Evolutionary conservation across 139 green algal species (phyloP).

Genomic region (Chlorella sp.): DNA sequence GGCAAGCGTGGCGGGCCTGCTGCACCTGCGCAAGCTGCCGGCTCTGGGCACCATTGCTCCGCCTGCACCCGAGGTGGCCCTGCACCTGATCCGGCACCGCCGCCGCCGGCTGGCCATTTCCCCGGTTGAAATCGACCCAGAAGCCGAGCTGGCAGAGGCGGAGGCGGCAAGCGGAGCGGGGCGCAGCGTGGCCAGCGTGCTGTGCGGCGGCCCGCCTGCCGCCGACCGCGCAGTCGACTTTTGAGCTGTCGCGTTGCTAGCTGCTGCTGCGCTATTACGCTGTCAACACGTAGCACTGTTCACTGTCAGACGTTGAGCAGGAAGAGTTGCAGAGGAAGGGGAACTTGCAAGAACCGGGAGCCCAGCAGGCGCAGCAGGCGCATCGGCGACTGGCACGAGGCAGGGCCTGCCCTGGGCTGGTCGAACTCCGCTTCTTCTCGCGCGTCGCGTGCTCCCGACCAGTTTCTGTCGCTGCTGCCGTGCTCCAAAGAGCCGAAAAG

Average conservation of each 20-base stretch:
- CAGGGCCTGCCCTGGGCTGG: no score
- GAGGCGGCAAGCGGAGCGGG: constrained; percentile 21
- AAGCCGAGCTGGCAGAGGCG: constrained; percentile 24
- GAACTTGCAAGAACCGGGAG: no score
- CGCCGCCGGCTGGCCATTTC: constrained; percentile 63
- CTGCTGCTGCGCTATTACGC: no score
- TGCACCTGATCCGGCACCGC: constrained; percentile 71
- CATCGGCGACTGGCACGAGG: no score
- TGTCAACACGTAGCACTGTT: no score
- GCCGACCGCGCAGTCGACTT: not conserved
- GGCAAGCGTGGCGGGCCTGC: constrained; percentile 55
- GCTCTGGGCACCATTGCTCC: constrained; percentile 48
- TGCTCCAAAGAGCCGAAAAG: no score
- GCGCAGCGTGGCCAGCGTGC: constrained; percentile 7
- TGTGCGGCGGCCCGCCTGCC: constrained; percentile 16
- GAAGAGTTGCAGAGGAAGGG: no score
- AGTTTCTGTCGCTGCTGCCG: no score
- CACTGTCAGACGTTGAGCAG: no score
- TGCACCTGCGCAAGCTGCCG: constrained; percentile 67
- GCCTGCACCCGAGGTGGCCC: constrained; percentile 43
- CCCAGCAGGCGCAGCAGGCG: no score
- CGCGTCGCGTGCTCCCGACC: no score
- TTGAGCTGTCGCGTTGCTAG: not conserved
- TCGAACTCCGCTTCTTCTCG: no score
- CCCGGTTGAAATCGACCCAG: constrained; percentile 69